Percentiles rank a stretch among this genome's conserved stretches.
These are phyloP conservation scores for Stellera chamaejasme DNA, from an alignment of 345 rosid genomes.

Conservation along the genomic window DNA sequence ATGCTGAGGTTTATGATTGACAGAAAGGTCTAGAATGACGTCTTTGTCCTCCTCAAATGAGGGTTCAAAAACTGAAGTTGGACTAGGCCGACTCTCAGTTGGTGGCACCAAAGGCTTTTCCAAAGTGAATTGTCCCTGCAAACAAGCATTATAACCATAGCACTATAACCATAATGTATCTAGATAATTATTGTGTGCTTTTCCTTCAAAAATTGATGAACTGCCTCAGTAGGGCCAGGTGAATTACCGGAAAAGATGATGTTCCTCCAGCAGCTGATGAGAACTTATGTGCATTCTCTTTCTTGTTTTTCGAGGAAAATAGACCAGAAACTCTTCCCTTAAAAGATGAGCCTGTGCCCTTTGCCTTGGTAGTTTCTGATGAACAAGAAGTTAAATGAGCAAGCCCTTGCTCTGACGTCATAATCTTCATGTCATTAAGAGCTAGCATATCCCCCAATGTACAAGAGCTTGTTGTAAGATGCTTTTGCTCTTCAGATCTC, in stretches of 20 bases:
- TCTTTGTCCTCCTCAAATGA: slow-evolving; percentile 49
- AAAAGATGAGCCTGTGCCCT: slow-evolving; percentile 41
- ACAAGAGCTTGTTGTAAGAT: slow-evolving; percentile 48
- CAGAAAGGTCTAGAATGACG: slow-evolving; percentile 27
- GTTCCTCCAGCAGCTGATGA: slow-evolving; percentile 16
- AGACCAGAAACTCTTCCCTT: slow-evolving; percentile 54
- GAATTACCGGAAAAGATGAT: slow-evolving; percentile 22
- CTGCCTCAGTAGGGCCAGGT: neutral
- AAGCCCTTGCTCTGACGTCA: slow-evolving; percentile 26
- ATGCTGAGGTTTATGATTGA: slow-evolving; percentile 17
- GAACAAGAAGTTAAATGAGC: slow-evolving; percentile 46
- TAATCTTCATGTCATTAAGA: slow-evolving; percentile 44
- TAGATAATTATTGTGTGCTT: neutral
- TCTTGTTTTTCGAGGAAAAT: slow-evolving; percentile 51
- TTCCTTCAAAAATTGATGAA: slow-evolving; percentile 1
- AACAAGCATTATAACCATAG: slow-evolving; percentile 8
- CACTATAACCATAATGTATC: slow-evolving; percentile 7
- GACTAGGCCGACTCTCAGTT: slow-evolving; percentile 54
- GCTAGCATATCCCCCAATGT: slow-evolving; percentile 98
- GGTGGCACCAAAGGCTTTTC: slow-evolving; percentile 21
- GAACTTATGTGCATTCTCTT: slow-evolving; percentile 21
- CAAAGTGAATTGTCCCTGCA: slow-evolving; percentile 29
- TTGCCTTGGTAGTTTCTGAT: slow-evolving; percentile 37
- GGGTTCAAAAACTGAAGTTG: slow-evolving; percentile 48
- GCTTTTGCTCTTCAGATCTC: slow-evolving; percentile 40